Evolutionary conservation across 2,329 filamentous ascomycete genomes (phyloP), one percentile per base, ranked within the genome.

Genomic region (Ceratocystis smalleyi): DNA sequence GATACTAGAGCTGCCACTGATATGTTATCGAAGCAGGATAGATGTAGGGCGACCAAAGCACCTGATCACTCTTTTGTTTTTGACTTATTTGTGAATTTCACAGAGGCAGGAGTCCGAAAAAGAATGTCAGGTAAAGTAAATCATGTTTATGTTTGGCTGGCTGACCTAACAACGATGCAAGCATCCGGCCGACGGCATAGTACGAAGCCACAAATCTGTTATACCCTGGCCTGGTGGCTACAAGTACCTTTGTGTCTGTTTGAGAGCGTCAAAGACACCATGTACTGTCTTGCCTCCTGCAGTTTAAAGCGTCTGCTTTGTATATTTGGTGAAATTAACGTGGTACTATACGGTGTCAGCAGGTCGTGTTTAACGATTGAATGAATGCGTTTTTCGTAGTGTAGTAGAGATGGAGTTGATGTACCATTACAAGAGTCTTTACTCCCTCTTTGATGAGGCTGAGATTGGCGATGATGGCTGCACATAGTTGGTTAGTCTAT

Each of bases 401-500:
- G 51, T 10, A 61, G 43, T n/a, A 19, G 32, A 17, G 35, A 35
- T 15, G 17, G 30, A 32, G 27, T 43, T 30, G 8, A 67, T 72
- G 67, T 68, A 75, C 74, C 70, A 74, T 70, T 65, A 71, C 69
- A 17, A 73, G 64, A 19, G 69, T 68, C 65, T 74, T 72, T 2
- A 69, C 69, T 51, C 70, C 70, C 27, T 68, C 68, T 61, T 69
- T 69, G 35, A 75, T 62, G 40, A 73, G 70, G 60, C 72, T 70
- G 17, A 75, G 69, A 62, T 75, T 72, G n/a, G 73, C 68, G 45
- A 73, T 71, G 61, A 75, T 74, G 17, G 70, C 74, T 76, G 40
- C 22, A 54, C 15, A 54, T 55, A 35, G 22, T 59, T 59, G 59
- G 65, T 27, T 27, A 49, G 30, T 24, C 2, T 3, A 12, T 19